These are phyloP conservation scores for Backusella psychrophila DNA, from an alignment of 192 early-diverging fungal species.

Conservation along the genomic window DNA sequence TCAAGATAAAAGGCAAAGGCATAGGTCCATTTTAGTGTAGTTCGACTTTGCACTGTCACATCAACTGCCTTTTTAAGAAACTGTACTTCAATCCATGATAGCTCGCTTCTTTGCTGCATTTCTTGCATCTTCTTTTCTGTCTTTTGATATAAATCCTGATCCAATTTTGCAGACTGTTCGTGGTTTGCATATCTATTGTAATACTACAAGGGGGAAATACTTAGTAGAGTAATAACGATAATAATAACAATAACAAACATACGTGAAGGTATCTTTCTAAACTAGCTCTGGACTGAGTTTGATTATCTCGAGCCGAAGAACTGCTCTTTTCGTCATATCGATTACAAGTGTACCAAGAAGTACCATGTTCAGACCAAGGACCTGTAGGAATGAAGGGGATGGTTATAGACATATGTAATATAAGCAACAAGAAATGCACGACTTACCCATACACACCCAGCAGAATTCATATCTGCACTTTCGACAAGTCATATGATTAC, in stretches of 20 bases:
- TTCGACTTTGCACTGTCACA: conserved; percentile 83
- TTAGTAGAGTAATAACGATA: neutral
- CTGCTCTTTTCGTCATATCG: conserved; percentile 91
- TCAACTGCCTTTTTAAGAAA: conserved; percentile 92
- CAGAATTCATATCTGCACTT: conserved; percentile 99
- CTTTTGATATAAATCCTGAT: conserved; percentile 77
- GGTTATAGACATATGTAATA: neutral
- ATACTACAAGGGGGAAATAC: conserved; percentile 56
- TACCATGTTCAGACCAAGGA: conserved; percentile 95
- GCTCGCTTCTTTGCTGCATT: conserved; percentile 82
- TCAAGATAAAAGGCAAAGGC: conserved; percentile 93
- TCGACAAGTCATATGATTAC: conserved; percentile 99
- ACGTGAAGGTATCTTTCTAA: conserved; percentile 96
- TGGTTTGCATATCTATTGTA: conserved; percentile 98
- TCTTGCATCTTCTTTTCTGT: conserved; percentile 95
- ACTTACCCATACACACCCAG: conserved; percentile 93
- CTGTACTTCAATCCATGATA: conserved; percentile 99
- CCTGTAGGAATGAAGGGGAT: neutral
- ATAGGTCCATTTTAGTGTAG: conserved; percentile 97
- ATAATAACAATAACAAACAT: conserved; percentile 21
- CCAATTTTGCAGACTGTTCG: conserved; percentile 88
- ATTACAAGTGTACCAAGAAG: conserved; percentile 96
- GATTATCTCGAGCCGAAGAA: conserved; percentile 78
- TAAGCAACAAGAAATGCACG: neutral
- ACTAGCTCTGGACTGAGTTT: conserved; percentile 84